These are phyloP conservation scores for Fusarium oligoseptatum DNA, from an alignment of 2,329 filamentous ascomycete species.

Conservation along the genomic window DNA sequence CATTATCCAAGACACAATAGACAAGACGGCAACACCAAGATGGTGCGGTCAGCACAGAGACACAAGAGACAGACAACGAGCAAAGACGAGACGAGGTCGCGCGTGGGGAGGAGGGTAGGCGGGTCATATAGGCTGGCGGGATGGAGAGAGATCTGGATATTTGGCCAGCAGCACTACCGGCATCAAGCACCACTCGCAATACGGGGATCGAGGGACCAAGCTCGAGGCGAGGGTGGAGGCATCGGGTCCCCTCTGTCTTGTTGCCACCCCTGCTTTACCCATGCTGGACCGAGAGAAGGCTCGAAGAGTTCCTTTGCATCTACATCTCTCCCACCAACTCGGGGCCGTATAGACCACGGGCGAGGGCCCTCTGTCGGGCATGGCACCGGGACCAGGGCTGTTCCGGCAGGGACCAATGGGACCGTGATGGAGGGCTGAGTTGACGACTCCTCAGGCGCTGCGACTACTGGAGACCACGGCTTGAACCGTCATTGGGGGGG, in stretches of 20 bases:
- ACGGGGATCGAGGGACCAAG: conserved; percentile 31
- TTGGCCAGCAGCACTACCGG: conserved; percentile 32
- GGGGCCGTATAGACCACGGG: conserved; percentile 30
- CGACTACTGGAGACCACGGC: conserved; percentile 32
- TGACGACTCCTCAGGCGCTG: conserved; percentile 36
- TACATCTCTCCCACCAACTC: conserved; percentile 44
- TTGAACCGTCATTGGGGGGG: conserved; percentile 42
- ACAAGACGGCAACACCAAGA: conserved; percentile 22
- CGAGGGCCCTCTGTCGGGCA: conserved; percentile 35
- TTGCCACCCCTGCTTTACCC: conserved; percentile 32
- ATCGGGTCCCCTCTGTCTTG: conserved; percentile 23
- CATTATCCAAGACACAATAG: conserved; percentile 26
- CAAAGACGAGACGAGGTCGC: conserved; percentile 23
- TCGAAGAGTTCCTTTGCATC: conserved; percentile 38
- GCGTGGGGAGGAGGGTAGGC: conserved; percentile 43
- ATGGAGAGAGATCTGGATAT: conserved; percentile 38
- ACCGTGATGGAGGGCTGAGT: conserved; percentile 30
- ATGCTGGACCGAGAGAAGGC: conserved; percentile 24
- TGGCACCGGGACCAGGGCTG: conserved; percentile 40
- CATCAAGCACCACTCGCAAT: conserved; percentile 26
- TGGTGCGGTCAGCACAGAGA: conserved; percentile 26
- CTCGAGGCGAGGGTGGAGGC: conserved; percentile 40
- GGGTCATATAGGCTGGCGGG: conserved; percentile 49
- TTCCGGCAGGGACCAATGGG: conserved; percentile 41
- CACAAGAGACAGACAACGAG: conserved; percentile 33